phyloP scores from a whole-genome alignment of 2,329 filamentous ascomycete species.

The Phialophora macrospora region DNA sequence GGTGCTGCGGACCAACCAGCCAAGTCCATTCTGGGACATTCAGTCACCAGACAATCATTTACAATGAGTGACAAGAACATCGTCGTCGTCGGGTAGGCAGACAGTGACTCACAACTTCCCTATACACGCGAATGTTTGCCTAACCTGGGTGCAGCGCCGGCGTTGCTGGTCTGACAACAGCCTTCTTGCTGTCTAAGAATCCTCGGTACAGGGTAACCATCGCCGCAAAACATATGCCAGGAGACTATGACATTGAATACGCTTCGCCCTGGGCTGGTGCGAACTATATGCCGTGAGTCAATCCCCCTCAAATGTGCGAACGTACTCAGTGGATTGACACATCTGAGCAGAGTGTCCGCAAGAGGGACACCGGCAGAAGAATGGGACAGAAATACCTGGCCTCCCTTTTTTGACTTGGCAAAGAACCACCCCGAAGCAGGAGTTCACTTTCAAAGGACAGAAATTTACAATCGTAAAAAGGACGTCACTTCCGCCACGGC shows the following conservation, averaged over 20 bases:
- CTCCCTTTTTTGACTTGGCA: conserved; percentile 61
- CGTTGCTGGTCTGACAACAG: conserved; percentile 64
- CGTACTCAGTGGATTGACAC: conserved; percentile 3
- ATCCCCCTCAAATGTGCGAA: neutral
- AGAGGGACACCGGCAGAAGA: conserved; percentile 42
- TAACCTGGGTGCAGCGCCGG: conserved; percentile 16
- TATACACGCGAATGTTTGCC: neutral
- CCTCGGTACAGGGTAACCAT: conserved; percentile 64
- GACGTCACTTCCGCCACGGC: conserved; percentile 62
- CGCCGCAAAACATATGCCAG: conserved; percentile 81
- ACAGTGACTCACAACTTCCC: conserved; percentile 14
- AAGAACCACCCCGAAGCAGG: conserved; percentile 71
- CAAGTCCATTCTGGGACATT: neutral
- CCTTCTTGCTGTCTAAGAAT: conserved; percentile 60
- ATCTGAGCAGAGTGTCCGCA: conserved; percentile 41
- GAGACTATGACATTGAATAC: conserved; percentile 78
- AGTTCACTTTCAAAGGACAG: conserved; percentile 70
- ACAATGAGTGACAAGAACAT: conserved; percentile 42
- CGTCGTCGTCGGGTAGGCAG: conserved; percentile 47
- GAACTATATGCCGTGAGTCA: conserved; percentile 69
- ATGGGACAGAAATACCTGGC: conserved; percentile 67
- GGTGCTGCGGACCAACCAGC: neutral
- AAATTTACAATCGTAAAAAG: conserved; percentile 66
- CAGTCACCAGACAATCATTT: conserved; percentile 11
- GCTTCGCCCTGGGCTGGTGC: conserved; percentile 82